Base-by-base conservation (phyloP, 139 green algal genomes). In the Coccomyxa sp. region DNA sequence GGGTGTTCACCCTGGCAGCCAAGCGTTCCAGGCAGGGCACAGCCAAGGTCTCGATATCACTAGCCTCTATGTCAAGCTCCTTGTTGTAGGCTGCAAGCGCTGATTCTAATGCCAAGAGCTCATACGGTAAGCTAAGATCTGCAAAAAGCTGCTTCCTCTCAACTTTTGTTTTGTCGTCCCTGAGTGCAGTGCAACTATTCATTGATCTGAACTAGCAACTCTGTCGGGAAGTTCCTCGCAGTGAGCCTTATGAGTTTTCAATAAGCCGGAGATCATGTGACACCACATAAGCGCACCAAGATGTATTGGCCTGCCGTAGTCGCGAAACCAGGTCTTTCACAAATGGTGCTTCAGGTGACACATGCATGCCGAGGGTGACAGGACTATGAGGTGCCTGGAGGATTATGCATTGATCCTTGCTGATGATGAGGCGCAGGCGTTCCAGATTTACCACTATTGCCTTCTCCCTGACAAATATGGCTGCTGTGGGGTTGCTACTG, bases 61-160 rank as follows among this genome's bases (percentile, higher is more conserved):
- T 76, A 27, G 79, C 76, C 74, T 91, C 86, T 15, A 13, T 32
- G 0, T 91, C 88, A 60, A 91, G 75, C 58, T 84, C 74, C 75
- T 82, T 81, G 31, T 60, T 57, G 0, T 80, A 63, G 10, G 77
- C 80, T 30, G 31, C 58, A 51, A 91, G 79, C 14, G 38, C 88
- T 28, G 82, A 84, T 59, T 91, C 88, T 67, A 90, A 79, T 1
- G 86, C 88, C 27, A 81, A 76, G 21, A 90, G 84, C 84, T 91
- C 88, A 76, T 86, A 91, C 67, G 88, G 84, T 59, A 91, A 59
- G 13, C 76, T 81, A 31, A 80, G 28, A 23, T 79, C 75, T 9
- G 75, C 75, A 58, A n/a, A 23, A 11, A 51, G 38, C 38, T 51
- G 38, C 38, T 51, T 51, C 38, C 38, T 51, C 38, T 51, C 38